A percentile compares a stretch with the other conserved stretches of the same genome.
Evolutionary conservation across 257 asterid species (phyloP).

Genomic region (Rubia yunnanensis): DNA sequence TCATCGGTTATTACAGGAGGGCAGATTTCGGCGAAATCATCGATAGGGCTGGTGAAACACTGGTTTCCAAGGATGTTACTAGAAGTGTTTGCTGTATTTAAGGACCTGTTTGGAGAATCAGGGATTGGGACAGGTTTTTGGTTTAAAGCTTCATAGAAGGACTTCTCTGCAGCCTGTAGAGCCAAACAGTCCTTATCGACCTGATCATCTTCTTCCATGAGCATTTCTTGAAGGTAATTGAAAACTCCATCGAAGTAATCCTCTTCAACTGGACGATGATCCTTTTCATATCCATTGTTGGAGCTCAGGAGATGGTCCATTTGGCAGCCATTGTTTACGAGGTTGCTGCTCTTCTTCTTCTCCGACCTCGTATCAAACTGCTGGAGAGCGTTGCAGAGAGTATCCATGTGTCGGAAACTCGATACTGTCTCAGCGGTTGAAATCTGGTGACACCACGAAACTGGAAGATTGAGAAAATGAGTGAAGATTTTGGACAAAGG

Average conservation of each 20-base stretch:
- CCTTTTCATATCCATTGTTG: no score
- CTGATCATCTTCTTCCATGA: slow-evolving; percentile 68
- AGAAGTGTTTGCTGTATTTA: background rate
- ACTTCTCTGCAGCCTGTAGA: slow-evolving; percentile 64
- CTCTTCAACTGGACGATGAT: slow-evolving; percentile 20
- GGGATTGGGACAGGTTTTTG: slow-evolving; percentile 9
- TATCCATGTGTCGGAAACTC: slow-evolving; percentile 4
- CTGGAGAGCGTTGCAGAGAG: background rate
- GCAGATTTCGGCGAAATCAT: slow-evolving; percentile 7
- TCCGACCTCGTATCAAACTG: background rate
- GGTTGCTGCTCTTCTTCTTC: background rate
- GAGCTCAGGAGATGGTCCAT: background rate
- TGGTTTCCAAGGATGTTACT: background rate
- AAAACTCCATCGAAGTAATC: slow-evolving; percentile 54
- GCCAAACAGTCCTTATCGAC: slow-evolving; percentile 56
- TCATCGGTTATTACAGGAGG: background rate
- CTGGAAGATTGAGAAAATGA: background rate
- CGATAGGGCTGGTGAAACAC: background rate
- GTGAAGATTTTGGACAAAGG: background rate
- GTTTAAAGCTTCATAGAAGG: slow-evolving; percentile 39
- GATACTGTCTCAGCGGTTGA: background rate
- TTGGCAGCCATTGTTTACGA: slow-evolving; percentile 2
- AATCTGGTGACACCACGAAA: background rate
- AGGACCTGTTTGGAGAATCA: background rate
- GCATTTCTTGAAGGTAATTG: slow-evolving; percentile 49